A percentile compares a stretch with the other conserved stretches of the same genome.
Evolutionary conservation across 345 rosid genomes (phyloP).

Genomic region (Populus alba): DNA sequence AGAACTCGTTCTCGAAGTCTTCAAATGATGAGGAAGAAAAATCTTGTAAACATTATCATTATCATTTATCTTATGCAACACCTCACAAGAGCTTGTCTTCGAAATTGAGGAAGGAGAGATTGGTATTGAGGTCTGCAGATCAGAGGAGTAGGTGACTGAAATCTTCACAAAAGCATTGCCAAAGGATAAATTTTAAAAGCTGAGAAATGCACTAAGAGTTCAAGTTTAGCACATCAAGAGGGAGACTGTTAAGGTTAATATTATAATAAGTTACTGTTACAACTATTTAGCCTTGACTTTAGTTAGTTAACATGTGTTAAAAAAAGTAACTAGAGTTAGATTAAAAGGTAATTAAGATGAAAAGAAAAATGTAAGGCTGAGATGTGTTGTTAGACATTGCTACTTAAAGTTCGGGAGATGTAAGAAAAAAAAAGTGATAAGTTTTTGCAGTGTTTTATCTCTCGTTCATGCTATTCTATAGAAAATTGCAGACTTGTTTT

Average conservation of each 20-base stretch:
- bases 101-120: background rate
- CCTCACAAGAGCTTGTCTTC: too few species aligned
- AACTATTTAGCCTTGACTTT: too few species aligned
- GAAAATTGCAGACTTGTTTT: background rate
- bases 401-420: background rate
- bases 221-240: background rate
- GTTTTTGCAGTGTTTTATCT: background rate
- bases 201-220: too few species aligned
- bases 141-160: background rate
- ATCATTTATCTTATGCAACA: too few species aligned
- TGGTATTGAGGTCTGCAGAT: too few species aligned
- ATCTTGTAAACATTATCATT: too few species aligned
- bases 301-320: background rate
- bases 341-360: background rate
- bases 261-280: background rate
- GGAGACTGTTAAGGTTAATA: background rate
- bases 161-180: background rate
- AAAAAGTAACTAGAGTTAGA: background rate
- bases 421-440: background rate
- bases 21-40: too few species aligned
- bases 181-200: too few species aligned
- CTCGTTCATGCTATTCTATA: background rate
- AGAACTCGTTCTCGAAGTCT: too few species aligned
- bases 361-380: background rate
- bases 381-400: background rate